Percentiles rank a stretch among this genome's conserved stretches.
Evolutionary conservation across 495 filamentous ascomycete species (phyloP).

Genomic region (Trichoderma orchidacearum): DNA sequence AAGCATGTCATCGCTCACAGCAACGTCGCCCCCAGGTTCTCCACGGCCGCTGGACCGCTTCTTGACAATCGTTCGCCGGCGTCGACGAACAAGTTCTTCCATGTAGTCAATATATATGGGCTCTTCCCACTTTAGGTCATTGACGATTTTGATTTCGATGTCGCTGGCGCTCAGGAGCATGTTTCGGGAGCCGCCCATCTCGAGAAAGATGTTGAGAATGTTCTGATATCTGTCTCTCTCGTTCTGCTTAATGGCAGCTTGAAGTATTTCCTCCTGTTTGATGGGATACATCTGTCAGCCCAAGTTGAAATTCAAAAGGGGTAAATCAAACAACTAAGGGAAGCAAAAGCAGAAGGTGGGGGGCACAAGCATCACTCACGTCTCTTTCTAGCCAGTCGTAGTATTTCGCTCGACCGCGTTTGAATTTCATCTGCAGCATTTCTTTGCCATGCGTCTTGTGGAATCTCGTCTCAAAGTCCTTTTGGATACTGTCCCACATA

Average conservation of each 20-base stretch:
- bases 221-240: conserved; percentile 19
- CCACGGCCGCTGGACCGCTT: background rate
- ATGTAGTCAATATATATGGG: conserved; percentile 15
- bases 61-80: conserved; percentile 9
- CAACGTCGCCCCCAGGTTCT: background rate
- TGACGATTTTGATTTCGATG: conserved; percentile 22
- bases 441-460: conserved; percentile 25
- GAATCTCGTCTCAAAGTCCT: conserved; percentile 25
- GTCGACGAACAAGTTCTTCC: conserved; percentile 5
- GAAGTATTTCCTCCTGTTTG: conserved; percentile 13
- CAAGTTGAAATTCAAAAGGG: background rate
- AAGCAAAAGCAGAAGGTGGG: background rate
- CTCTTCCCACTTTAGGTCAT: conserved; percentile 18
- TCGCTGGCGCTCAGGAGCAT: conserved; percentile 25
- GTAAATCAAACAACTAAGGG: background rate
- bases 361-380: conserved; percentile 22
- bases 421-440: conserved; percentile 34
- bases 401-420: conserved; percentile 27
- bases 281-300: background rate
- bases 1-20: background rate
- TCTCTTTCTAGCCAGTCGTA: conserved; percentile 28
- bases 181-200: conserved; percentile 20
- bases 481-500: conserved; percentile 37
- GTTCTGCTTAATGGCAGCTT: conserved; percentile 14
- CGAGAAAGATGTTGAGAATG: conserved; percentile 19